Evolutionary conservation across 495 filamentous ascomycete genomes (phyloP), one percentile per base, ranked within the genome.

Genomic region (Collariella sp.): DNA sequence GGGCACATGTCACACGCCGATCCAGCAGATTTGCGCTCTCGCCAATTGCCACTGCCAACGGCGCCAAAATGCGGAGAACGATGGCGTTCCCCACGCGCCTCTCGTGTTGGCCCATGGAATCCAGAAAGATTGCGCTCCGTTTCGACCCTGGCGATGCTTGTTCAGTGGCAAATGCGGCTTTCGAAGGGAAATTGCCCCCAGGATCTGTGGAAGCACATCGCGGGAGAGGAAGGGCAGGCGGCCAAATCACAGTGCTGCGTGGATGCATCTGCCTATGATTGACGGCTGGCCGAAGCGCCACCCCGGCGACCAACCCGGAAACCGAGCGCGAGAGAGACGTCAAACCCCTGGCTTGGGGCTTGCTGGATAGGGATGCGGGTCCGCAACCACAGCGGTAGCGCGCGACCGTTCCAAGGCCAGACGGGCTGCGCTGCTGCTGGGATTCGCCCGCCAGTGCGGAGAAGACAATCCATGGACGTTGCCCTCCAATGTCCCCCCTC

Each of bases 361-460:
- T 49, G n/a, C 31, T 53, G 48, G 48, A 43, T 52, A 51, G 54
- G 54, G 42, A 46, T 31, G 47, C 16, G 33, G 40, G 42, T 40
- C 49, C 49, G 42, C 55, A 34, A 40, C 50, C 31, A 45, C 54
- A 42, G 29, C 22, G 23, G 42, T 36, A 45, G 41, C 39, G 46
- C 39, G 46, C 38, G 31, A 20, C 16, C 26, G 24, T 11, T 12
- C 26, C 13, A 18, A 33, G 29, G 20, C 10, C 33, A 23, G 13
- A 5, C 22, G 2, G n/a, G 48, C 6, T 45, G 19, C 9, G 31
- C 40, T 48, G 46, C 23, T 39, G 35, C 29, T 40, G 56, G 56
- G 46, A 50, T 52, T 45, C 50, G 52, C 16, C 58, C 52, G 52
- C 56, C 52, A 58, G 36, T 42, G 54, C 48, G 55, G 61, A 52